Evolutionary conservation across 1,284 basidiomycete species (phyloP), one percentile per base, ranked within the genome.

Genomic region (Flammula alnicola): DNA sequence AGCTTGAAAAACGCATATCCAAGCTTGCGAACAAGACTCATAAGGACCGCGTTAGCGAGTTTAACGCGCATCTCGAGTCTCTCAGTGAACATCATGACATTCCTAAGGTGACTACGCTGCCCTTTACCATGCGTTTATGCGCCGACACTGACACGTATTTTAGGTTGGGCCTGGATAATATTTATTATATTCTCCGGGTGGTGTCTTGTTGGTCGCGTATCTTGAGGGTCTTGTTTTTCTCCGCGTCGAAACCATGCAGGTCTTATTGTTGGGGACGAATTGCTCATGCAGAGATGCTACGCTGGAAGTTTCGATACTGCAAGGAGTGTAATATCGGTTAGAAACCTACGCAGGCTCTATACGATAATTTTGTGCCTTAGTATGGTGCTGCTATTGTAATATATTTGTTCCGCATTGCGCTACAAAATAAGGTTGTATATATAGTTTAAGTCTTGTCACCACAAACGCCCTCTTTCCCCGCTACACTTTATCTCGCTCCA

Each of bases 1-100:
- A 95, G 92, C 80, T 96, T 51, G 80, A 83, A n/a, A 84, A 88
- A 54, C 83, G 84, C 60, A 91, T 95, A 19, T 80, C 82, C 25
- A 93, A 86, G 69, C 69, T 91, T 61, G 95, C 95, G 0, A 77
- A 78, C 60, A 91, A 88, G 72, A 93, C 92, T 7, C 96, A 99
- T 73, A 98, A 98, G 72, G 96, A 99, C 54, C 87, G 95, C 41
- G 95, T 99, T 17, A 85, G 84, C 52, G 91, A 95, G 64, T 93
- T 95, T 64, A 99, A 99, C 67, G 66, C 80, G 25, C 92, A 97
- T 65, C 77, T 99, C 5, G 95, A 95, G 67, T 76, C 81, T 43
- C 81, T 97, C 51, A 91, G 88, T 64, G 93, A 95, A 73, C 93
- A 95, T 76, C 91, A 95, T 67, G 93, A 95, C 67, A 94, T 95